Evolutionary conservation across 116 monocot genomes (phyloP).

Genomic region (Iris pallida): DNA sequence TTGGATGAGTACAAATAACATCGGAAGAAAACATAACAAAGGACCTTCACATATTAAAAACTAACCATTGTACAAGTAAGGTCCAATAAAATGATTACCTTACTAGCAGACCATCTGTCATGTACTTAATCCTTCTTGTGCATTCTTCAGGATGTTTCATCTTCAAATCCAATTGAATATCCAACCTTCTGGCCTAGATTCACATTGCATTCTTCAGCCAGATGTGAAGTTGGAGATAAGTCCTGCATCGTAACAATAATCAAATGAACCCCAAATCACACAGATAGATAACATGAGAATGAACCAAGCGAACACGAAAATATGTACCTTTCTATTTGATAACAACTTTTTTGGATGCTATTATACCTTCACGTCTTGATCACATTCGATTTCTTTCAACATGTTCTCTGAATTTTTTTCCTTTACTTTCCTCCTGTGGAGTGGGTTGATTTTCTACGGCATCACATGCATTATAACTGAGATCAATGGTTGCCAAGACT

Average conservation of each 20-base stretch:
- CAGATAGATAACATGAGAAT: not conserved
- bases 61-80: constrained; percentile 1
- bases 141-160: constrained; percentile 72
- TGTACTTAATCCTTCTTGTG: constrained; percentile 88
- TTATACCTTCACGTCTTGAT: not conserved
- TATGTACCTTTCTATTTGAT: constrained; percentile 45
- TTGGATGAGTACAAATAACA: no score
- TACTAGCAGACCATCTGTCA: constrained; percentile 96
- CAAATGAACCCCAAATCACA: constrained; percentile 10
- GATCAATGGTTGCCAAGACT: not conserved
- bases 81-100: constrained; percentile 43
- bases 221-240: constrained; percentile 56
- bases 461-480: not conserved
- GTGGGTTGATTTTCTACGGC: no score
- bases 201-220: constrained; percentile 89
- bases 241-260: constrained; percentile 22
- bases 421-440: not conserved
- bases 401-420: no score
- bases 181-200: constrained; percentile 89
- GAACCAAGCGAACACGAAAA: not conserved
- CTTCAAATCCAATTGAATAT: constrained; percentile 94
- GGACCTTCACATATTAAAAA: no score
- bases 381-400: not conserved
- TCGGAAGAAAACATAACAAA: no score
- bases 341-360: constrained; percentile 30